Percentiles rank a stretch among this genome's conserved stretches.
Conservation (phyloP, 139 green algal species). For the Chlamydomonas incerta region DNA sequence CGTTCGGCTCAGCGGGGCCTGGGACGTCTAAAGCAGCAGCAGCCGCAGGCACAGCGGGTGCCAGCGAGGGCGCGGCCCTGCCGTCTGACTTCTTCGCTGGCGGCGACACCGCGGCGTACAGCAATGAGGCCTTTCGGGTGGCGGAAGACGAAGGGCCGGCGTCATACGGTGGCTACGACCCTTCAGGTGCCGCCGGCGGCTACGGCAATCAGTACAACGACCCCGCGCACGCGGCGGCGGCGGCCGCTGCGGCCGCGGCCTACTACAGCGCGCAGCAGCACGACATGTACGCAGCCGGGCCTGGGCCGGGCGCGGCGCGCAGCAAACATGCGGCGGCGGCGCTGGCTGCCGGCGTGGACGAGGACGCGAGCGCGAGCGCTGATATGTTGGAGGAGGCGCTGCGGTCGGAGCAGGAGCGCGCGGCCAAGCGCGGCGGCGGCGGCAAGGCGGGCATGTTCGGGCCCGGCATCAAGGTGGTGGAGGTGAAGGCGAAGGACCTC, state of each 20-base stretch:
- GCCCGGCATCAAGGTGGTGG: conserved; percentile 62
- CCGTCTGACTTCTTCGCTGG: background rate
- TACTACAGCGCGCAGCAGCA: background rate
- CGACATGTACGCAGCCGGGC: background rate
- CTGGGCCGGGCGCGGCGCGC: no score
- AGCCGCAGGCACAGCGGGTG: background rate
- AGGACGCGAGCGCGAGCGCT: background rate
- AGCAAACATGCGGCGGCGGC: background rate
- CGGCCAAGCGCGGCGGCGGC: conserved; percentile 31
- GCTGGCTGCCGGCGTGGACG: background rate
- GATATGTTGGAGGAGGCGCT: conserved; percentile 62
- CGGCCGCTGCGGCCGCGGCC: background rate
- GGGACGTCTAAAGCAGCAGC: background rate
- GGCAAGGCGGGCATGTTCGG: conserved; percentile 22
- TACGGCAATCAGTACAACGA: no score
- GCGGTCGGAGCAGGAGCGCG: conserved; percentile 59
- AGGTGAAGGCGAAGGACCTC: conserved; percentile 72
- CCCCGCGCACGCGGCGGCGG: background rate
- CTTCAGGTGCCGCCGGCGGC: no score
- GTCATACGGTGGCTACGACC: no score
- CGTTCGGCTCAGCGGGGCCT: background rate
- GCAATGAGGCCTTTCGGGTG: conserved; percentile 5
- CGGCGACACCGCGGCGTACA: background rate
- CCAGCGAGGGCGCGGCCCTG: background rate
- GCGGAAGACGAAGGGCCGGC: background rate